Conservation (phyloP, 169 alveolate species). For the Perkinsus olseni region DNA sequence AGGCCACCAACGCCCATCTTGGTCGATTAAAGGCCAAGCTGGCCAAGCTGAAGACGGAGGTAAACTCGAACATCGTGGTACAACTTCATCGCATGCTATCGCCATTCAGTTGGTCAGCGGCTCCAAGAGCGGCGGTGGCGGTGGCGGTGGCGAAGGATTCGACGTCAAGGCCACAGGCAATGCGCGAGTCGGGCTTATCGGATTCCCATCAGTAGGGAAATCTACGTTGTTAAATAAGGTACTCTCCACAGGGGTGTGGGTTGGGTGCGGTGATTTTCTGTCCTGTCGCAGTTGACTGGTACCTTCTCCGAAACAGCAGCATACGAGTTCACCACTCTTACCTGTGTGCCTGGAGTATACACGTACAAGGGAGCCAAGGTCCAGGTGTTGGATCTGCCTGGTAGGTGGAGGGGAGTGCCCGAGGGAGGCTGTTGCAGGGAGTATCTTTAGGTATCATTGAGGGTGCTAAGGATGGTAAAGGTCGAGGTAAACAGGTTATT, state of each 20-base stretch:
- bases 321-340: conserved; percentile 97
- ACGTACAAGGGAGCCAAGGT: conserved; percentile 83
- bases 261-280: background rate
- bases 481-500: conserved; percentile 94
- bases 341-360: conserved; percentile 97
- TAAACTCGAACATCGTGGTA: conserved; percentile 63
- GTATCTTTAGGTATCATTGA: conserved; percentile 38
- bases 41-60: conserved; percentile 88
- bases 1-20: conserved; percentile 93
- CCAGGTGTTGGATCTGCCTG: conserved; percentile 93
- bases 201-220: conserved; percentile 99
- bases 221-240: conserved; percentile 87
- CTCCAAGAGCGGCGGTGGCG: conserved; percentile 63
- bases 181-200: conserved; percentile 97
- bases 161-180: conserved; percentile 94
- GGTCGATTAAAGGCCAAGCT: conserved; percentile 95
- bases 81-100: no score
- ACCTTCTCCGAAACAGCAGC: conserved; percentile 94
- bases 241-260: background rate
- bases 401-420: conserved; percentile 56
- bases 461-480: conserved; percentile 98
- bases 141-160: conserved; percentile 83
- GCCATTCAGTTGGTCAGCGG: conserved; percentile 33
- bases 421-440: background rate
- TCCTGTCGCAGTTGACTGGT: conserved; percentile 44